These are phyloP conservation scores for Tuber microsphaerosporum DNA, from an alignment of 495 filamentous ascomycete genomes.

Conservation along the genomic window DNA sequence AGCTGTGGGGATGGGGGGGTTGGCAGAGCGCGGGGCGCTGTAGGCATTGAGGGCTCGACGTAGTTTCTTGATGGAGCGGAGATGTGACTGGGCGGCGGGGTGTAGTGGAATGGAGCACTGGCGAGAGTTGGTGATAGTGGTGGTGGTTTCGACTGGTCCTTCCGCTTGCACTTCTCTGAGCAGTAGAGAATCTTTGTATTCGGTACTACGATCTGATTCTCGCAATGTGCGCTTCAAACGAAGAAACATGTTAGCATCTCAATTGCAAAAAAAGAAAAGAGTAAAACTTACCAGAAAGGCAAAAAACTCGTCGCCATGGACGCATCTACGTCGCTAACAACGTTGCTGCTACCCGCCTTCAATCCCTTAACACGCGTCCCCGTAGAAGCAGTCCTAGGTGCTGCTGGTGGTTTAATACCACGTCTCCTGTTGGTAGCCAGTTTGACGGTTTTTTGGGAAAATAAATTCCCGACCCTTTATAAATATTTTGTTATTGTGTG, in stretches of 20 bases:
- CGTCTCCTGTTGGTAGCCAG: slow-evolving; percentile 41
- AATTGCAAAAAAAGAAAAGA: slow-evolving; percentile 19
- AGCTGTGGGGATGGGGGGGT: not conserved
- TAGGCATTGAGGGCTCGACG: slow-evolving; percentile 40
- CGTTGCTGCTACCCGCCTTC: slow-evolving; percentile 29
- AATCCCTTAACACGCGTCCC: slow-evolving; percentile 27
- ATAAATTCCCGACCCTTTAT: slow-evolving; percentile 12
- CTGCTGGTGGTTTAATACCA: slow-evolving; percentile 41
- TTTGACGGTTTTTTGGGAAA: slow-evolving; percentile 28
- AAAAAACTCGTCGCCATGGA: slow-evolving; percentile 42
- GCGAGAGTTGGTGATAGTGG: slow-evolving; percentile 18
- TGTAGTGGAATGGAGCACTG: slow-evolving; percentile 14
- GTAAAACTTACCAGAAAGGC: slow-evolving; percentile 38
- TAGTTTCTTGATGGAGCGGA: slow-evolving; percentile 33
- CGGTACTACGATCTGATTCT: slow-evolving; percentile 65
- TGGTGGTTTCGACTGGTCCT: slow-evolving; percentile 38
- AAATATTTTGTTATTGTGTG: not conserved
- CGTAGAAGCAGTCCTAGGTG: slow-evolving; percentile 29
- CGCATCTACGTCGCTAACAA: slow-evolving; percentile 28
- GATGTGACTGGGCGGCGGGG: slow-evolving; percentile 20
- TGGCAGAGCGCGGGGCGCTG: slow-evolving; percentile 34
- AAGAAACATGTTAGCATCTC: slow-evolving; percentile 13
- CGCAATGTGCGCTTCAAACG: slow-evolving; percentile 57
- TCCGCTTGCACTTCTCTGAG: slow-evolving; percentile 41
- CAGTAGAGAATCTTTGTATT: slow-evolving; percentile 51